A percentile compares a stretch with the other conserved stretches of the same genome.
Evolutionary conservation across 495 filamentous ascomycete species (phyloP).

Genomic region (Tuber melanosporum): DNA sequence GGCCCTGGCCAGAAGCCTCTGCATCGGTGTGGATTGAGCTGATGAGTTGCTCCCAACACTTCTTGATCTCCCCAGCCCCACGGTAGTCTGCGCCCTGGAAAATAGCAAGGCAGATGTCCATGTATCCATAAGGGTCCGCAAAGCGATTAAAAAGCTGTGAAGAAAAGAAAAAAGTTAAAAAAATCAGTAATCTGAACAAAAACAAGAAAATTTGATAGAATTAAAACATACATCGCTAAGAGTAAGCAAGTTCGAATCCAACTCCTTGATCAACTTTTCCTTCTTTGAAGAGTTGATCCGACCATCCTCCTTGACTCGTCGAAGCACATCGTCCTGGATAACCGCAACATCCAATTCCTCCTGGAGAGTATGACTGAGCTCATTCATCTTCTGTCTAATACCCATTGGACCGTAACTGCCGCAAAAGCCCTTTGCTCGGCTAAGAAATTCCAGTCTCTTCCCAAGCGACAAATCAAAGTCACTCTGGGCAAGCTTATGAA

Average conservation of each 20-base stretch:
- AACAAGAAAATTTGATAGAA: not conserved
- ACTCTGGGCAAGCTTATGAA: conserved; percentile 74
- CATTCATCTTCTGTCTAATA: conserved; percentile 41
- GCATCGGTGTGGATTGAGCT: conserved; percentile 62
- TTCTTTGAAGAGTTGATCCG: conserved; percentile 58
- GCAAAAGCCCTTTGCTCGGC: conserved; percentile 60
- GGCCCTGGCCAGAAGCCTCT: conserved; percentile 48
- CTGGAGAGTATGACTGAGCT: conserved; percentile 68
- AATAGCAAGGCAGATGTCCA: conserved; percentile 85
- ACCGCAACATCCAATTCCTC: conserved; percentile 88
- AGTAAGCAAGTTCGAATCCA: conserved; percentile 68
- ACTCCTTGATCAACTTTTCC: conserved; percentile 53
- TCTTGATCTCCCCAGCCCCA: conserved; percentile 68
- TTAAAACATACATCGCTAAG: conserved; percentile 61
- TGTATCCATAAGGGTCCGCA: conserved; percentile 80
- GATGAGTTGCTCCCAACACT: conserved; percentile 80
- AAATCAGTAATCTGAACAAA: conserved; percentile 33
- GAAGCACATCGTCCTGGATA: conserved; percentile 86
- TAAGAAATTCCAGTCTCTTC: conserved; percentile 79
- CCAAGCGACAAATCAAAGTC: conserved; percentile 67
- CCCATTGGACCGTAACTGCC: conserved; percentile 38
- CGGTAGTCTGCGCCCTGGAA: conserved; percentile 83
- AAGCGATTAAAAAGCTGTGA: conserved; percentile 79
- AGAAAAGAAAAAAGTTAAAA: conserved; percentile 20
- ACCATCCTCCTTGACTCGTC: conserved; percentile 64